These are phyloP conservation scores for carrot (Daucus carota) DNA, from an alignment of 129 eudicot species.

Conservation along the genomic window DH1_v3.0 NC_030385.2:42114501-42115000, in stretches of 20 bases:
- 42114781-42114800: conserved; percentile 94
- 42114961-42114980: neutral
- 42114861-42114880: neutral
- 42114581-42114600: neutral
- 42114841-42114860: neutral
- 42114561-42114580: neutral
- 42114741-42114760: conserved; percentile 87
- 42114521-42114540: neutral
- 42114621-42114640: no score
- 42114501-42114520: neutral
- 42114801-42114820: conserved; percentile 63
- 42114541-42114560: neutral
- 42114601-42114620: neutral
- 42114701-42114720: conserved; percentile 92
- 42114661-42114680: conserved; percentile 79
- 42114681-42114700: conserved; percentile 93
- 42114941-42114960: neutral
- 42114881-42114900: neutral
- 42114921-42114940: neutral
- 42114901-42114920: neutral
- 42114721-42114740: conserved; percentile 99
- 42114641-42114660: neutral
- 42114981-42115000: neutral
- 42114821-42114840: neutral
- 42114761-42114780: conserved; percentile 90